These are phyloP conservation scores for Fusarium sp. DNA, from an alignment of 2,329 filamentous ascomycete genomes.

Conservation along the genomic window DNA sequence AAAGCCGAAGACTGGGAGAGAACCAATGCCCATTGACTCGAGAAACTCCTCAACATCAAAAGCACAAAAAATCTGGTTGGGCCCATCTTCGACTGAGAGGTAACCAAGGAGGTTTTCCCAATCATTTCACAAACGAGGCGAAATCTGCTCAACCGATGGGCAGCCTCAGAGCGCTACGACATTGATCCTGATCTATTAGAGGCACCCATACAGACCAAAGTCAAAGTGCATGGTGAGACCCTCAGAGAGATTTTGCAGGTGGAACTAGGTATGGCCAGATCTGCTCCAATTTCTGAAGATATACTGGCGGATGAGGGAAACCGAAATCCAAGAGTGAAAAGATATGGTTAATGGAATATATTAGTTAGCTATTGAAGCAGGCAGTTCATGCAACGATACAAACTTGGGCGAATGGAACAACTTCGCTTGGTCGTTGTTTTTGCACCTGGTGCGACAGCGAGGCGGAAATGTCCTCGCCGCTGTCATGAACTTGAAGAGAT, in stretches of 20 bases:
- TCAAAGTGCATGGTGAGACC: accelerated
- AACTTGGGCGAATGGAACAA: too few relatives aligned
- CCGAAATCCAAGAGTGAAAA: too few relatives aligned
- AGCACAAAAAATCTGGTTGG: neutral
- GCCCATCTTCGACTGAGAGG: neutral
- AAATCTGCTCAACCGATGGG: neutral
- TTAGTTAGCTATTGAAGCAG: too few relatives aligned
- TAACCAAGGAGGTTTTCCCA: neutral
- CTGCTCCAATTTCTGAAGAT: too few relatives aligned
- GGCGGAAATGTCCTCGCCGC: too few relatives aligned
- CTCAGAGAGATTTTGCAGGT: accelerated
- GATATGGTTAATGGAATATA: too few relatives aligned
- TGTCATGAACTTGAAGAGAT: too few relatives aligned
- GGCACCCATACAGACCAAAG: neutral
- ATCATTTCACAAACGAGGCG: neutral
- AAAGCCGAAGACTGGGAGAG: neutral
- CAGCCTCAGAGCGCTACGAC: neutral
- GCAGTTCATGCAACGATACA: too few relatives aligned
- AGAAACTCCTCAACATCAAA: neutral
- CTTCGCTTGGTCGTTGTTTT: too few relatives aligned
- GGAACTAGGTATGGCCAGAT: neutral
- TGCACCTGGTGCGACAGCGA: too few relatives aligned
- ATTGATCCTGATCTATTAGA: accelerated
- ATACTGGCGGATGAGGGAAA: too few relatives aligned
- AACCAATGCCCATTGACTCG: neutral